Evolutionary conservation across 2,329 filamentous ascomycete genomes (phyloP).

Genomic region (Biscogniauxia mediterranea): DNA sequence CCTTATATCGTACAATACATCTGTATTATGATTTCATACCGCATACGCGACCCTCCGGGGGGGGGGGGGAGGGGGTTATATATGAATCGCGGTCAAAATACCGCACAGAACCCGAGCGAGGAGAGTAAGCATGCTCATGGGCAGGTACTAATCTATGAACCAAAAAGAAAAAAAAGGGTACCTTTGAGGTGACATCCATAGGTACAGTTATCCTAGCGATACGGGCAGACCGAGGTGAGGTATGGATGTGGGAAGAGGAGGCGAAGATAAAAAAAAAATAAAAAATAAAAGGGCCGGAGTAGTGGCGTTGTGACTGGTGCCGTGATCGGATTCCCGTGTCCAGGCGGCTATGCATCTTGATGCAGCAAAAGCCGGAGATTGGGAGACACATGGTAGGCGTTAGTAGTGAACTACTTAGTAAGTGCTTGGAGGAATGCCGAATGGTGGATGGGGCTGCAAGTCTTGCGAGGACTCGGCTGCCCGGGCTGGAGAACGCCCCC

Average conservation of each 20-base stretch:
- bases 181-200: background rate
- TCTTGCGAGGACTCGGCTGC: background rate
- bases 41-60: background rate
- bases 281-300: background rate
- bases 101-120: background rate
- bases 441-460: background rate
- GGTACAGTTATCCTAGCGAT: background rate
- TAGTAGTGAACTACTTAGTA: background rate
- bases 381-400: background rate
- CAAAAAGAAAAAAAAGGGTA: no score
- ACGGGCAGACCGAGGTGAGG: background rate
- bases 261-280: no score
- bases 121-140: background rate
- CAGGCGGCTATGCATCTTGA: background rate
- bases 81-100: background rate
- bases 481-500: background rate
- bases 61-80: no score
- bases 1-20: background rate
- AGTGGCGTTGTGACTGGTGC: background rate
- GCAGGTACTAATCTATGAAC: background rate
- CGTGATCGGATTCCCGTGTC: background rate
- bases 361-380: background rate
- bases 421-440: background rate
- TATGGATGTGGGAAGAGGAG: background rate
- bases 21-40: slow-evolving; percentile 4